Evolutionary conservation across 805 yeast species (phyloP), one percentile per base, ranked within the genome.

Genomic region (Wickerhamiella allomyrinae): DNA sequence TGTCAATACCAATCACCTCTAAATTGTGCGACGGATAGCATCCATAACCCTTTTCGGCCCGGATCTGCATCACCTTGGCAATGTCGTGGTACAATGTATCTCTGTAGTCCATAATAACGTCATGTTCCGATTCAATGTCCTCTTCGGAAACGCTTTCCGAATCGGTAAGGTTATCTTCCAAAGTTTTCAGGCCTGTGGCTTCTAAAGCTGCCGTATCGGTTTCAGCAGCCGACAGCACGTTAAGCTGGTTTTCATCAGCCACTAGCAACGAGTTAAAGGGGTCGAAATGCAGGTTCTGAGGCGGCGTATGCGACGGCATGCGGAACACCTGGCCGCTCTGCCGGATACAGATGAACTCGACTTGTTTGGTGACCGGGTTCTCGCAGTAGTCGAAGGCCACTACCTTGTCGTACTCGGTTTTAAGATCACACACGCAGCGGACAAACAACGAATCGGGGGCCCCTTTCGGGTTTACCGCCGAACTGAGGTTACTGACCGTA

Each of bases 301-400:
- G 76, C 39, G 80, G 71, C 55, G 82, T 89, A 1, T 66, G 61
- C 0, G 79, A 81, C 0, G 79, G 72, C 87, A 82, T 82, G 44
- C 79, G 68, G 59, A 81, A 86, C 0, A 86, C 77, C 41, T 83
- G 79, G 3, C 96, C 96, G 1, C 94, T 81, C 53, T 84, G 93
- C 49, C 95, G 67, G 80, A 87, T 79, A 58, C 96, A 86, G 22
- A 87, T 75, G 44, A 83, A 68, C 50, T 79, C 76, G 7, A 81
- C 71, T 19, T 76, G 69, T n/a, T 57, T 61, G 2, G 74, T 63
- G 5, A 54, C 42, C 3, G 60, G 46, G 43, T 72, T 75, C 1
- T 78, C 76, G n/a, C 77, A 73, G 56, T 85, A 86, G 57, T 86
- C 95, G 60, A 79, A 86, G 0, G 94, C 78, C 1, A 80, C 76